Conservation (phyloP, 2,329 filamentous ascomycete genomes). For the Xylariaceae sp. region DNA sequence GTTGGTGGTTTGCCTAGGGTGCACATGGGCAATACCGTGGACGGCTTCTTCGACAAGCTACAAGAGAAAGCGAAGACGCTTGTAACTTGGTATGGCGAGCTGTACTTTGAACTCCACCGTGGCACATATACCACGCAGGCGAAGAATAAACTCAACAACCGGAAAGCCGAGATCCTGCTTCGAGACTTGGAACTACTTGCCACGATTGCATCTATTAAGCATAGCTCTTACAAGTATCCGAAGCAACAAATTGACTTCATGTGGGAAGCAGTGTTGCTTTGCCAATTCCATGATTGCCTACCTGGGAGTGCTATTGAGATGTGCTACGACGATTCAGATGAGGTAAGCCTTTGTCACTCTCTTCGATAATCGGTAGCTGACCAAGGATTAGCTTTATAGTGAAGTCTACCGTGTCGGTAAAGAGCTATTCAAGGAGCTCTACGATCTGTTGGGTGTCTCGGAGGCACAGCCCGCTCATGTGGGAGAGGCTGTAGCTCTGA, state of each 20-base stretch:
- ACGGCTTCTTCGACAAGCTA: conserved; percentile 89
- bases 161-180: conserved; percentile 82
- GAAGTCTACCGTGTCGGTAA: conserved; percentile 80
- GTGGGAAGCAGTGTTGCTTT: conserved; percentile 91
- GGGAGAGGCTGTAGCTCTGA: conserved; percentile 69
- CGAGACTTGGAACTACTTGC: conserved; percentile 88
- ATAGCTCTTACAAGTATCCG: conserved; percentile 81
- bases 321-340: conserved; percentile 95
- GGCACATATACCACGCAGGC: conserved; percentile 97
- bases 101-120: conserved; percentile 97
- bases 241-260: conserved; percentile 93
- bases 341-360: conserved; percentile 54
- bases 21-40: conserved; percentile 86
- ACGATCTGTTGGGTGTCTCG: conserved; percentile 69
- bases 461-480: conserved; percentile 47
- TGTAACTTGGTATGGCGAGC: conserved; percentile 95
- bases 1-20: conserved; percentile 83
- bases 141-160: conserved; percentile 96
- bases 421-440: conserved; percentile 72
- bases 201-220: conserved; percentile 79
- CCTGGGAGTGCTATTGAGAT: conserved; percentile 96
- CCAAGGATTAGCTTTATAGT: conserved; percentile 68
- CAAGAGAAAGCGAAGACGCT: conserved; percentile 80
- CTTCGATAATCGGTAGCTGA: conserved; percentile 8
- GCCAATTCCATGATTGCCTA: conserved; percentile 97